phyloP scores from a whole-genome alignment of 257 asterid species.

The Solanum gracilifrons region DNA sequence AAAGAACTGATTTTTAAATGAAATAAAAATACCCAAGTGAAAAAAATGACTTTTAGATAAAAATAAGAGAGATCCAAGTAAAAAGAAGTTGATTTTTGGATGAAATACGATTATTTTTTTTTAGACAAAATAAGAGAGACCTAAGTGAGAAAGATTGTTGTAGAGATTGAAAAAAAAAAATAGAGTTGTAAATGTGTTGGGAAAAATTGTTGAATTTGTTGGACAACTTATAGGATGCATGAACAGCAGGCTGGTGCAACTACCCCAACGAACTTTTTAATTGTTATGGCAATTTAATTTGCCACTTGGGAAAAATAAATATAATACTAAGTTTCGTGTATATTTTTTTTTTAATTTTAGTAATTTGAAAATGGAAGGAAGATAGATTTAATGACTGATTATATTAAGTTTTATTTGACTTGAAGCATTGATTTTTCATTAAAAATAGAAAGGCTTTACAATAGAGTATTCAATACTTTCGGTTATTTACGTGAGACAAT shows the following conservation, averaged over 20 bases:
- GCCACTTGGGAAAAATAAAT: background rate
- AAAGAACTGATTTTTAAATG: too few relatives aligned
- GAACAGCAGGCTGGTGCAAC: background rate
- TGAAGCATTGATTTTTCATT: background rate
- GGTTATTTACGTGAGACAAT: background rate
- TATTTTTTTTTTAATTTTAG: background rate
- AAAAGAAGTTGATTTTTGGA: too few relatives aligned
- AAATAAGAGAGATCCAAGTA: too few relatives aligned
- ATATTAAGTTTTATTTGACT: background rate
- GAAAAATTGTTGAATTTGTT: background rate
- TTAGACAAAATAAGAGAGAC: background rate
- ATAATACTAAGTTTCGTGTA: background rate
- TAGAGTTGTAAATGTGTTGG: background rate
- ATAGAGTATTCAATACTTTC: background rate
- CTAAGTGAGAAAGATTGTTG: background rate
- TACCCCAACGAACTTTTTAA: conserved; percentile 11
- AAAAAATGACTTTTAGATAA: too few relatives aligned
- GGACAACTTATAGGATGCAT: background rate
- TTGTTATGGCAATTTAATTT: conserved; percentile 1
- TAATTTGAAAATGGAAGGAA: background rate
- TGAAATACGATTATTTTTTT: too few relatives aligned
- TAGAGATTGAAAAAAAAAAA: background rate
- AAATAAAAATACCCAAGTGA: too few relatives aligned
- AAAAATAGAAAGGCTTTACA: background rate
- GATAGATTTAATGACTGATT: background rate